These are phyloP conservation scores for Pelargonium citronellum DNA, from an alignment of 441 rosid genomes.

Conservation along the genomic window DNA sequence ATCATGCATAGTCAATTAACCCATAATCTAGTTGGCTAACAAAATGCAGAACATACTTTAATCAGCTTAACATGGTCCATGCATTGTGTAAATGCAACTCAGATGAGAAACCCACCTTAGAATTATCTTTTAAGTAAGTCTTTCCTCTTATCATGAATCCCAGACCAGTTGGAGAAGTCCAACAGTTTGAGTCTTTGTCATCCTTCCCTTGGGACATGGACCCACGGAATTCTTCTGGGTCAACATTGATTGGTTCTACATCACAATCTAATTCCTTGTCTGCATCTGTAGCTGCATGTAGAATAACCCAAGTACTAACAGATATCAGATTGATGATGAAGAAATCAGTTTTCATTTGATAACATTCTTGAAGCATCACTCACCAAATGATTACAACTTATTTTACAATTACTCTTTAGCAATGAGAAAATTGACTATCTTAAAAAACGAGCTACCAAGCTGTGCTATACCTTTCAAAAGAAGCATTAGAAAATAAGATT, in stretches of 20 bases:
- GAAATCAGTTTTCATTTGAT: constrained; percentile 4
- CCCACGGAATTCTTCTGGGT: not conserved
- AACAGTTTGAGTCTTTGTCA: constrained; percentile 74
- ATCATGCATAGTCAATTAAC: not conserved
- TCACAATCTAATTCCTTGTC: not conserved
- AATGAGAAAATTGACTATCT: not conserved
- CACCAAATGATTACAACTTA: not conserved
- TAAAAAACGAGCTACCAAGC: not conserved
- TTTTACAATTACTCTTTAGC: not conserved
- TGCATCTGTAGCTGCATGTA: not conserved
- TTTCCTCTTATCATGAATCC: constrained; percentile 96
- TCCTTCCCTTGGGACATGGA: constrained; percentile 54
- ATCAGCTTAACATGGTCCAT: not conserved
- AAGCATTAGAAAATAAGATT: not conserved
- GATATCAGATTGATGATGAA: not conserved
- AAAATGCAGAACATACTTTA: not conserved
- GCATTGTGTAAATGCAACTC: not conserved
- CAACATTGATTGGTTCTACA: not conserved
- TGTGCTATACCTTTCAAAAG: not conserved
- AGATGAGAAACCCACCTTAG: constrained; percentile 22
- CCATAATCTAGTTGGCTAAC: not conserved
- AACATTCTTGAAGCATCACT: not conserved
- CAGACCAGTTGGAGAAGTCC: constrained; percentile 80
- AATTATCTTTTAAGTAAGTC: constrained; percentile 74
- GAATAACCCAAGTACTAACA: not conserved